Evolutionary conservation across 1,284 basidiomycete species (phyloP), one percentile per base, ranked within the genome.

Genomic region (Xerocomus cyaneibrunnescens): DNA sequence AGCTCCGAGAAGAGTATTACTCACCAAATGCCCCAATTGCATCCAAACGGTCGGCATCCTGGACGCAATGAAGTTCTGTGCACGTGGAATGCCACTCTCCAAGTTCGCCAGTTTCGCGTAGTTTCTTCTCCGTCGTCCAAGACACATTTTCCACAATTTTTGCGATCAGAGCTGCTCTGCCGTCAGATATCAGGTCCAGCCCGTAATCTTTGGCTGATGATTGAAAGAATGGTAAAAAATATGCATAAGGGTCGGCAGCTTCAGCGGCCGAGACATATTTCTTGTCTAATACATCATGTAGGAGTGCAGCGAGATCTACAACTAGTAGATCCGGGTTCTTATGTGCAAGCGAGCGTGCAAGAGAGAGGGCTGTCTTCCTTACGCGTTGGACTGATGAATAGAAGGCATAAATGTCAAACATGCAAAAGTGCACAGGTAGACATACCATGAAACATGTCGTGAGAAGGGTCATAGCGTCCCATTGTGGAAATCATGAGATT

Each of bases 1-100:
- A 35, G 19, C 14, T 21, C 30, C 31, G 30, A 17, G 19, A 28
- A 19, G 17, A 19, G 4, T 7, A 28, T 21, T 22, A 65, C 77
- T 37, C 56, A 91, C 92, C 94, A 55, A 96, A 89, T 6, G 88
- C 89, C 2, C 94, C 94, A 42, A 98, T 94, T 1, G 92, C 92
- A 67, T 98, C 94, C 14, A 98, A 71, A 38, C 94, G 78, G 66
- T 97, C 94, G 0, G 93, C 93, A 67, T 98, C 94, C 68, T 95
- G 93, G 0, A 96, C 92, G 55, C 90, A 94, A 66, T 92, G 88
- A 40, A 97, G 76, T 66, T 97, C 94, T 1, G 76, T 50, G 61
- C 91, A 95, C n/a, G 69, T 67, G 1, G 80, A 67, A 53, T 95
- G 87, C 92, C 92, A 95, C 25, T 76, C 70, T 2, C 77, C 79